Evolutionary conservation across 768 basidiomycete genomes (phyloP), one percentile per base, ranked within the genome.

Genomic region (Mycena haematopus): DNA sequence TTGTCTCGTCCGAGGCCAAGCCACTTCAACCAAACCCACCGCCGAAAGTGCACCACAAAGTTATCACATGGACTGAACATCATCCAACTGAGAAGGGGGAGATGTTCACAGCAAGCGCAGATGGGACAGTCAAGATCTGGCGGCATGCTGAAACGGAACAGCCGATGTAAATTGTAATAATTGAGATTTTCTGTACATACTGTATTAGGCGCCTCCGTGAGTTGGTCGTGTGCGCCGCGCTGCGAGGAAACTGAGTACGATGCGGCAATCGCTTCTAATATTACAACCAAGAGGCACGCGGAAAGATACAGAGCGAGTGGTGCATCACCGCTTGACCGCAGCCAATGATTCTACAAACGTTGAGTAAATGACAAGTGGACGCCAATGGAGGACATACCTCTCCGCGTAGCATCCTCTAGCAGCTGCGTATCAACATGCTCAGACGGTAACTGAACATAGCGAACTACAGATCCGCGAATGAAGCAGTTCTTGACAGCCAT

Each of bases 401-500:
- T 82, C 74, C 97, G 82, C 36, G 96, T 98, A 31, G 96, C 96
- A 74, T 99, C 96, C 77, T 99, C 96, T 42, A 99, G 75, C 54
- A 99, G 77, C 68, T 96, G 95, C 2, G 95, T 97, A 75, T 99
- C 97, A 61, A 99, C 94, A 63, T 92, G 91, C 65, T 92, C 90
- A 25, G 93, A 87, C 3, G 95, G 94, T 58, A 99, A 82, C 73
- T 96, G 93, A 21, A 99, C 97, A 71, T 99, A 99, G 68, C 97
- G 91, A 55, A 99, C 96, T 15, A 99, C 97, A 19, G 95, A 96
- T 65, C 97, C 97, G 45, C 97, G 90, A 70, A 99, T 99, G 74
- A 99, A 99, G 75, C 95, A 97, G 76, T 99, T 99, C 80, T 96
- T 96, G 45, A 99, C 95, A 0, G 96, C 95, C 89, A 98, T 95